Conservation (phyloP, 2,329 filamentous ascomycete species). For the Colletotrichum tofieldiae region DNA sequence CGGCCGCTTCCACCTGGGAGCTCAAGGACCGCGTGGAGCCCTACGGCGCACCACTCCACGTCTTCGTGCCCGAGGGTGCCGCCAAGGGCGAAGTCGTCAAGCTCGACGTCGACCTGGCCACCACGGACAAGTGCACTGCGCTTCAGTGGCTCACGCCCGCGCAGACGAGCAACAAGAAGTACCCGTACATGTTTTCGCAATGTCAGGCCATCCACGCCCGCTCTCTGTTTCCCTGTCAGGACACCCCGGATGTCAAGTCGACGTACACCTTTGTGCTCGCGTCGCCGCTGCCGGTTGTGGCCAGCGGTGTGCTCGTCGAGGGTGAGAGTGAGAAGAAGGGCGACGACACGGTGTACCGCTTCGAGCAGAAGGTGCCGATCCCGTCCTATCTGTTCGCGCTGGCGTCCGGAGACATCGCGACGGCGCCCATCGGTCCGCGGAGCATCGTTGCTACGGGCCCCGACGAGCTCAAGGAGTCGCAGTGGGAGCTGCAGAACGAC, state of each 20-base stretch:
- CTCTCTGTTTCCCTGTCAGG: slow-evolving; percentile 96
- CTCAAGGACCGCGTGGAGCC: slow-evolving; percentile 80
- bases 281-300: slow-evolving; percentile 90
- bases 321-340: slow-evolving; percentile 65
- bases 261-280: slow-evolving; percentile 91
- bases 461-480: slow-evolving; percentile 85
- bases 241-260: slow-evolving; percentile 98
- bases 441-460: slow-evolving; percentile 90
- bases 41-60: slow-evolving; percentile 80
- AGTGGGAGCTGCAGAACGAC: slow-evolving; percentile 92
- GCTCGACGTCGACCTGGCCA: slow-evolving; percentile 79
- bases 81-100: slow-evolving; percentile 68
- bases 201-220: slow-evolving; percentile 97
- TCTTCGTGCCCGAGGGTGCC: slow-evolving; percentile 71
- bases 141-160: slow-evolving; percentile 95
- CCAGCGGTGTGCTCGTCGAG: slow-evolving; percentile 80
- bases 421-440: slow-evolving; percentile 87
- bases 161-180: slow-evolving; percentile 95
- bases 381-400: slow-evolving; percentile 96
- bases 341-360: slow-evolving; percentile 80
- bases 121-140: slow-evolving; percentile 90
- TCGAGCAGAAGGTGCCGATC: slow-evolving; percentile 92
- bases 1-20: slow-evolving; percentile 75
- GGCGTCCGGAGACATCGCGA: slow-evolving; percentile 87
- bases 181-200: slow-evolving; percentile 98